phyloP scores from a whole-genome alignment of 441 rosid genomes.

The Raphanus hybrid region DNA sequence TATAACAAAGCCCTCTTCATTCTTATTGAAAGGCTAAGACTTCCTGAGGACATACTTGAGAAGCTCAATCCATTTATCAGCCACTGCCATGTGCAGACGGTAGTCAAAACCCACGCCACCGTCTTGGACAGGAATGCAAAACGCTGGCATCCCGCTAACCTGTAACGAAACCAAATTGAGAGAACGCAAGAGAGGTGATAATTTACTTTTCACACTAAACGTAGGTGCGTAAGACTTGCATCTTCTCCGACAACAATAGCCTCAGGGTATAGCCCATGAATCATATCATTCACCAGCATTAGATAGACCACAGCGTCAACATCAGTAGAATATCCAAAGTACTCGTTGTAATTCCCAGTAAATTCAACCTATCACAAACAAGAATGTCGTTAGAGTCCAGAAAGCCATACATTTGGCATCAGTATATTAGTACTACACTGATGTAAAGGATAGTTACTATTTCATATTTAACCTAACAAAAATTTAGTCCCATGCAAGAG shows the following conservation, averaged over 20 bases:
- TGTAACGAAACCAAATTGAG: constrained; percentile 41
- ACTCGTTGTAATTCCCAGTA: constrained; percentile 90
- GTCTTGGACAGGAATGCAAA: constrained; percentile 84
- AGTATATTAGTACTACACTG: background rate
- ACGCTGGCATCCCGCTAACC: constrained; percentile 99
- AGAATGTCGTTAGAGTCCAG: constrained; percentile 22
- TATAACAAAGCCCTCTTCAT: too few species aligned
- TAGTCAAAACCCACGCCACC: constrained; percentile 99
- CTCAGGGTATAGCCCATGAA: constrained; percentile 94
- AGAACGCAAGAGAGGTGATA: constrained; percentile 3
- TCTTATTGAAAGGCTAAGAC: constrained; percentile 3
- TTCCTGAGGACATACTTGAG: constrained; percentile 60
- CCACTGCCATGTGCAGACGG: constrained; percentile 97
- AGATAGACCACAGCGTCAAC: constrained; percentile 91
- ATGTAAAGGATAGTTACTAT: constrained; percentile 3
- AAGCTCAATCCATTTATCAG: constrained; percentile 98
- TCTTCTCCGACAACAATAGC: constrained; percentile 95
- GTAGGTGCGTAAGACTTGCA: constrained; percentile 55
- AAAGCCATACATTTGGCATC: constrained; percentile 7
- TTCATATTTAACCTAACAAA: background rate
- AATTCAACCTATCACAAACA: constrained; percentile 64
- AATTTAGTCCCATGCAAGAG: constrained; percentile 3
- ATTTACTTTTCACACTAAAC: background rate
- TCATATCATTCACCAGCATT: constrained; percentile 95
- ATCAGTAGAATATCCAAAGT: constrained; percentile 93